These are phyloP conservation scores for Brassica incana DNA, from an alignment of 345 rosid species.

Conservation along the genomic window DNA sequence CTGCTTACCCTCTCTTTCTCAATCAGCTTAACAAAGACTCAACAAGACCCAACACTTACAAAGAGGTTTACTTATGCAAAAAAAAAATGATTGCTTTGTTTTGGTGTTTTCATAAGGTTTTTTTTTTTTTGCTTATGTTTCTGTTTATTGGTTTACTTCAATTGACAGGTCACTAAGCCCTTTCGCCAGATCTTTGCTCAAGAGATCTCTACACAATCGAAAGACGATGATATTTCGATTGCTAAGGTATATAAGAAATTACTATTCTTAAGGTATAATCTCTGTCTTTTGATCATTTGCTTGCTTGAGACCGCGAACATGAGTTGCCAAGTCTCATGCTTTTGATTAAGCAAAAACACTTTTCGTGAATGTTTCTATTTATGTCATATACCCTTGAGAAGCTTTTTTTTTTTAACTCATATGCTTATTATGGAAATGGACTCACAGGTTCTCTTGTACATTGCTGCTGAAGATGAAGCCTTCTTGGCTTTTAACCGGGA, in stretches of 20 bases:
- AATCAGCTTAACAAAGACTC: slow-evolving; percentile 62
- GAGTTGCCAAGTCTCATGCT: slow-evolving; percentile 7
- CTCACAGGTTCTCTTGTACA: slow-evolving; percentile 65
- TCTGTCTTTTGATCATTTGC: slow-evolving; percentile 31
- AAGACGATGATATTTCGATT: slow-evolving; percentile 74
- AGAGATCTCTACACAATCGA: slow-evolving; percentile 70
- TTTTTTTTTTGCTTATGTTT: slow-evolving; percentile 6
- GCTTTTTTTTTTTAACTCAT: slow-evolving; percentile 12
- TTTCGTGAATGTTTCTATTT: background rate
- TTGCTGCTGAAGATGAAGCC: slow-evolving; percentile 95
- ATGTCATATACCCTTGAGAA: background rate
- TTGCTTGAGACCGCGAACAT: slow-evolving; percentile 26
- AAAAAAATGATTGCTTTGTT: background rate
- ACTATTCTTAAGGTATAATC: slow-evolving; percentile 40
- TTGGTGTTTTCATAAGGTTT: background rate
- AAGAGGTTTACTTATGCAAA: slow-evolving; percentile 61
- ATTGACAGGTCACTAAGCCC: slow-evolving; percentile 56
- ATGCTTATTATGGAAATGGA: slow-evolving; percentile 25
- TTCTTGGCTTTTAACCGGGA: slow-evolving; percentile 57
- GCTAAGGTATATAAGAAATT: slow-evolving; percentile 64
- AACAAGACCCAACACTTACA: slow-evolving; percentile 54
- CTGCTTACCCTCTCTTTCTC: slow-evolving; percentile 68
- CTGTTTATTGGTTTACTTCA: slow-evolving; percentile 29
- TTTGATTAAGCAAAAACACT: background rate
- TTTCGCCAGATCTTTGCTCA: slow-evolving; percentile 67